These are phyloP conservation scores for Colletotrichum sp. DNA, from an alignment of 2,329 filamentous ascomycete species.

Conservation along the genomic window DNA sequence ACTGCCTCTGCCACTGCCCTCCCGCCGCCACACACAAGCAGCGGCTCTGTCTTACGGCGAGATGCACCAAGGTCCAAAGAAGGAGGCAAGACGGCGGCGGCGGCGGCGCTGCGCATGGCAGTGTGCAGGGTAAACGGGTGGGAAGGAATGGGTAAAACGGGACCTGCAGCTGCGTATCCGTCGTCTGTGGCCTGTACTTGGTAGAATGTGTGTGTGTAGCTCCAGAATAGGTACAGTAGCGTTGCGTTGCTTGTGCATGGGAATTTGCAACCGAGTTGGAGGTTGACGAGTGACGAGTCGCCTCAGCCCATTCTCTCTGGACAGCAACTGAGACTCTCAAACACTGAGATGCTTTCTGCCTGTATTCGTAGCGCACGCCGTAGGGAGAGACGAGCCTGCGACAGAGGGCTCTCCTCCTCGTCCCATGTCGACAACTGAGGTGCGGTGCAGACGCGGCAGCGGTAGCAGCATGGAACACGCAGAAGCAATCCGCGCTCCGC, in stretches of 20 bases:
- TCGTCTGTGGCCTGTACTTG: background rate
- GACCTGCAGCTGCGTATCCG: constrained; percentile 13
- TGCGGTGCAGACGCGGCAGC: background rate
- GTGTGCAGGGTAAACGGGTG: background rate
- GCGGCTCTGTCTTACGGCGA: background rate
- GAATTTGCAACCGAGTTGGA: constrained; percentile 6
- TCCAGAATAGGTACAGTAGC: background rate
- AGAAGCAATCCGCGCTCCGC: background rate
- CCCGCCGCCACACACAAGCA: background rate
- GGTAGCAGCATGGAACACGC: background rate
- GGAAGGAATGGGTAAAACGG: background rate
- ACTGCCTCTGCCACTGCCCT: constrained; percentile 37
- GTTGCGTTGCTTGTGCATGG: background rate
- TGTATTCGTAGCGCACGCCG: background rate
- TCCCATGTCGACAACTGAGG: background rate
- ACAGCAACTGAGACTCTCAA: background rate
- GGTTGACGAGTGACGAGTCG: constrained; percentile 8
- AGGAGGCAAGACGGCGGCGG: background rate
- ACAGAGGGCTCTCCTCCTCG: background rate
- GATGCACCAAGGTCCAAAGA: background rate
- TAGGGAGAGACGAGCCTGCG: background rate
- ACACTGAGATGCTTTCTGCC: background rate
- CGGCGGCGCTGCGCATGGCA: background rate
- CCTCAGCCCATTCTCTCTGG: background rate
- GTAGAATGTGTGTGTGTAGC: background rate